Evolutionary conservation across 345 rosid genomes (phyloP).

Genomic region (Ceriops decandra): DNA sequence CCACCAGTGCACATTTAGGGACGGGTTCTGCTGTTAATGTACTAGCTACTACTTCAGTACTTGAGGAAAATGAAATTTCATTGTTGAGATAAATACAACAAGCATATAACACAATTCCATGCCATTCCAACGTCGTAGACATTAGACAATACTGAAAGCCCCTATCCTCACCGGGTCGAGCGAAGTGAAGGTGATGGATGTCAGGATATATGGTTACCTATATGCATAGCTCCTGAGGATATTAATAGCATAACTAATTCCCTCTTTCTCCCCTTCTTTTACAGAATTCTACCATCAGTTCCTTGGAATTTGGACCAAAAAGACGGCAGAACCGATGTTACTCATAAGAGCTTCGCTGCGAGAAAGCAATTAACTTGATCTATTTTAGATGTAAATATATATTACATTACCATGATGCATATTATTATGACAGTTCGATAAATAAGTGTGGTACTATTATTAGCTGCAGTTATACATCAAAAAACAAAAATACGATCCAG

Average conservation of each 20-base stretch:
- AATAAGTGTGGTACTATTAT: background rate
- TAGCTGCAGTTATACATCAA: background rate
- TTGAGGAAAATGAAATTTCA: constrained; percentile 22
- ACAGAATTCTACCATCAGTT: background rate
- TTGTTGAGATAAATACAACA: constrained; percentile 17
- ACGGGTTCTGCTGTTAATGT: background rate
- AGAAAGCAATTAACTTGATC: no score
- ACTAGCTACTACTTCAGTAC: background rate
- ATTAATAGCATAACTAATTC: constrained; percentile 6
- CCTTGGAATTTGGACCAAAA: background rate
- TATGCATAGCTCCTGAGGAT: background rate
- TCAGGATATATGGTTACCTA: background rate
- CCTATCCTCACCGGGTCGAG: constrained; percentile 23
- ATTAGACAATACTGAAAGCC: constrained; percentile 4
- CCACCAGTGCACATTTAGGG: background rate
- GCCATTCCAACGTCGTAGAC: background rate
- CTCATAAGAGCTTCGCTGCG: no score
- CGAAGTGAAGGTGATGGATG: constrained; percentile 28
- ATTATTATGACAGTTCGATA: no score
- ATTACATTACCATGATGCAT: no score
- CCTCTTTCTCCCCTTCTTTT: background rate
- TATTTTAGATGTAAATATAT: no score
- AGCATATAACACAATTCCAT: constrained; percentile 20
- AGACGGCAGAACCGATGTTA: background rate
- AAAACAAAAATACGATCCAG: no score